Base-by-base conservation (phyloP, 768 basidiomycete species). In the Podaxis sp. region DNA sequence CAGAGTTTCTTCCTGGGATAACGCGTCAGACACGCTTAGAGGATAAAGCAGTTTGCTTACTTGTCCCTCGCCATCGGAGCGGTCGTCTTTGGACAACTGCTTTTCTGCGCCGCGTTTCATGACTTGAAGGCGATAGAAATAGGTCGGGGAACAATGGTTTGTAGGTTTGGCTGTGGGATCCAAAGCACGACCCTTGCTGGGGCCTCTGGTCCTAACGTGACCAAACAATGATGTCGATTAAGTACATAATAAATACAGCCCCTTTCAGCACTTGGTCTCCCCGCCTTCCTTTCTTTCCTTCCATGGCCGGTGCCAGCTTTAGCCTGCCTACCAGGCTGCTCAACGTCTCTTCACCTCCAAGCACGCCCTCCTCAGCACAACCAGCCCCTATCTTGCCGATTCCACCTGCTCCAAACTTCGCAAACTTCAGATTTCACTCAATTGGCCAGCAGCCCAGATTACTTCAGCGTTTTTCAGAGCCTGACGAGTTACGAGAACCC, bases 91-190 rank as follows among this genome's bases (percentile, higher is more conserved):
- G 10, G 79, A 77, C 36, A 93, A 68, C 66, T 93, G 88, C 62
- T 74, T 82, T 55, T 91, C 90, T 69, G 90, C 90, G 58, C 79
- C 81, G 70, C 90, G 83, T 73, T 92, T 92, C 88, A 91, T 74
- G 40, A 47, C 27, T 16, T 13, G 18, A 28, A 25, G 11, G 25
- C 32, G 32, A 13, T 11, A 28, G 13, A 44, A 38, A 47, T 11
- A n/a, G 10, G 5, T 6, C 9, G 10, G 18, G 16, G 21, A 10
- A 48, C 47, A 48, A 23, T 25, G 10, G 21, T 25, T 13, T 25
- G 23, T 21, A 23, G 21, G 25, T 48, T 48, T 21, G 23, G 11
- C 11, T 27, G 4, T 27, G 4, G 10, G 25, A 9, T 11, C 25
- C 47, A 11, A 23, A 18, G 38, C 2, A 27, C 10, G 23, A 27